Percentiles rank a stretch among this genome's conserved stretches.
These are phyloP conservation scores for Galeopsis tetrahit DNA, from an alignment of 257 asterid species.

Conservation along the genomic window DNA sequence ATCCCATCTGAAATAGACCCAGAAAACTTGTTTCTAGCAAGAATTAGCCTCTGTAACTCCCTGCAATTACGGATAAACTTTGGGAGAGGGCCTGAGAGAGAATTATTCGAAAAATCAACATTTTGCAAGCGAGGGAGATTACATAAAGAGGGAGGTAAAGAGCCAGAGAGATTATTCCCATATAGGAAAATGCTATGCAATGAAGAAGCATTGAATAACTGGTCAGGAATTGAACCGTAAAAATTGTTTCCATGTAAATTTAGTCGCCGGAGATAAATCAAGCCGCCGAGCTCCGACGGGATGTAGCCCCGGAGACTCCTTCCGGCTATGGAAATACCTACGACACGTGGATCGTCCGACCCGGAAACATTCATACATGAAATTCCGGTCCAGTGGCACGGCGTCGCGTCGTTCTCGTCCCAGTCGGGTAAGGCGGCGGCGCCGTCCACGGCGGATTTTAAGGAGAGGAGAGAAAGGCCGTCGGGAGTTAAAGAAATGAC, in stretches of 20 bases:
- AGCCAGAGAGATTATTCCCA: constrained; percentile 79
- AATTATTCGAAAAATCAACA: constrained; percentile 72
- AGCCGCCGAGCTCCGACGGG: constrained; percentile 88
- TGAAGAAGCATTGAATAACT: constrained; percentile 81
- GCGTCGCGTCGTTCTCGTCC: constrained; percentile 75
- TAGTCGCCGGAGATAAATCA: constrained; percentile 81
- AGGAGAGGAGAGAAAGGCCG: constrained; percentile 76
- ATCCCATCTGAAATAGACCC: constrained; percentile 74
- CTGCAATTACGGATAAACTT: constrained; percentile 72
- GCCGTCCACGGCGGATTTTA: constrained; percentile 75
- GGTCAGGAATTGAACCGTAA: constrained; percentile 84
- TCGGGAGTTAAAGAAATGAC: constrained; percentile 55
- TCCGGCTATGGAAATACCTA: constrained; percentile 67
- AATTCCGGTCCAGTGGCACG: constrained; percentile 88
- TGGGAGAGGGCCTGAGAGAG: constrained; percentile 72
- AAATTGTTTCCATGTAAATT: constrained; percentile 80
- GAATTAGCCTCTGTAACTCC: constrained; percentile 75
- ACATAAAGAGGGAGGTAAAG: constrained; percentile 73
- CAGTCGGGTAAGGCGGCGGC: constrained; percentile 65
- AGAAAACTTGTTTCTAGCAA: constrained; percentile 61
- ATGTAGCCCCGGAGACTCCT: constrained; percentile 79
- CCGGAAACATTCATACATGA: constrained; percentile 82
- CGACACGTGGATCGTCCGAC: constrained; percentile 69
- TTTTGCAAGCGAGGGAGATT: constrained; percentile 78
- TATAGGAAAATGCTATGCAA: constrained; percentile 84